These are phyloP conservation scores for Daldinia loculata DNA, from an alignment of 495 filamentous ascomycete species.

Conservation along the genomic window DNA sequence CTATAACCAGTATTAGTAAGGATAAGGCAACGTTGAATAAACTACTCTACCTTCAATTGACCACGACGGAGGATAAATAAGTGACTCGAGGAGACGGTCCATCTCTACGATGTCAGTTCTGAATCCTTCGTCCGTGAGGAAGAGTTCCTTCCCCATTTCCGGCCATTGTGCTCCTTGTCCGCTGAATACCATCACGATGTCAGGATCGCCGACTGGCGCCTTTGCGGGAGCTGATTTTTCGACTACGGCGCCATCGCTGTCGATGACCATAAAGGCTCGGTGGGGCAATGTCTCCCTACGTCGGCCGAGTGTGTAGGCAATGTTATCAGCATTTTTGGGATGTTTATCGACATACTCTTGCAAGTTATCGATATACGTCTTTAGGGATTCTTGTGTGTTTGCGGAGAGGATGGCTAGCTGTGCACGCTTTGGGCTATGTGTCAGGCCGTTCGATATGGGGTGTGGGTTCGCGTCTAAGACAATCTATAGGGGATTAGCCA, in stretches of 20 bases:
- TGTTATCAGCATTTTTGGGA: slow-evolving; percentile 18
- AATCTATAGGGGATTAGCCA: not conserved
- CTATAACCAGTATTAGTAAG: not conserved
- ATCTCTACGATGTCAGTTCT: not conserved
- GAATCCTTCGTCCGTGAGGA: not conserved
- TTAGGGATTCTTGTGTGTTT: not conserved
- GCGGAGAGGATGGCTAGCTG: not conserved
- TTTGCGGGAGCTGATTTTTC: not conserved
- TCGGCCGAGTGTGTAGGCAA: slow-evolving; percentile 33
- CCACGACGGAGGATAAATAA: not conserved
- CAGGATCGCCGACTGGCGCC: not conserved
- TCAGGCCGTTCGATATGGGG: not conserved
- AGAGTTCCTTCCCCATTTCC: slow-evolving; percentile 23
- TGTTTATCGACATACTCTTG: slow-evolving; percentile 9
- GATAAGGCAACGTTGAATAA: not conserved
- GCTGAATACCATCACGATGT: slow-evolving; percentile 31
- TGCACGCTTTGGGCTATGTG: not conserved
- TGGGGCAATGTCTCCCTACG: slow-evolving; percentile 36
- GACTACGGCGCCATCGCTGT: not conserved
- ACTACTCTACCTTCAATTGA: not conserved
- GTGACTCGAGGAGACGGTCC: not conserved
- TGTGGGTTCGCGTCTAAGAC: not conserved
- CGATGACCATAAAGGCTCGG: slow-evolving; percentile 27
- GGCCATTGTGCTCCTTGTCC: slow-evolving; percentile 48
- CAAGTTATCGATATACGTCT: not conserved